Percentiles rank a stretch among this genome's conserved stretches.
phyloP scores from a whole-genome alignment of 495 filamentous ascomycete species.

The Penicillium taxi region DNA sequence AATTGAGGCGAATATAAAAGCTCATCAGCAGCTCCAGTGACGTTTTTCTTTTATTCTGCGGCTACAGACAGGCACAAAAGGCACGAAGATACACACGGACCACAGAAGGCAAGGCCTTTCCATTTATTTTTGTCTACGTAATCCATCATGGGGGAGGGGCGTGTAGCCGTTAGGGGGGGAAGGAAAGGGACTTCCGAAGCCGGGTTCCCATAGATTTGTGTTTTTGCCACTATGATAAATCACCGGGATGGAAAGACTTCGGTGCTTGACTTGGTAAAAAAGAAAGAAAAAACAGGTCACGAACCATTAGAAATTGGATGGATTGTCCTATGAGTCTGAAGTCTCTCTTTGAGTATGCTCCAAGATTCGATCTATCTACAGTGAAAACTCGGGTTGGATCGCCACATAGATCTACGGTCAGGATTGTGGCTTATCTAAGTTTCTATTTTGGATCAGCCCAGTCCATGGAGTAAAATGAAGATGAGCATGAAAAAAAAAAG shows the following conservation, averaged over 20 bases:
- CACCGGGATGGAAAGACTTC: conserved; percentile 9
- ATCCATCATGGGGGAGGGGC: conserved; percentile 2
- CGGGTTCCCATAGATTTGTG: conserved; percentile 5
- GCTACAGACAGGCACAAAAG: conserved; percentile 11
- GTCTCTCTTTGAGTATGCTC: conserved; percentile 6
- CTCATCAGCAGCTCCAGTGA: conserved; percentile 3
- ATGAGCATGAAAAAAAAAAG: conserved; percentile 5
- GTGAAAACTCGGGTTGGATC: not conserved
- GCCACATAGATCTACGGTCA: conserved; percentile 12
- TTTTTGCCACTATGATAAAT: conserved; percentile 25
- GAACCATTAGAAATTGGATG: conserved; percentile 1
- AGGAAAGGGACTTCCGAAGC: conserved; percentile 4
- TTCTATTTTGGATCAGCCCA: conserved; percentile 13
- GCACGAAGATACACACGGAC: conserved; percentile 10
- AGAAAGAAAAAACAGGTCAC: too few relatives aligned
- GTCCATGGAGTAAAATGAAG: not conserved
- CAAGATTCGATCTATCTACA: conserved; percentile 7
- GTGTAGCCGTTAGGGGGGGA: conserved; percentile 10
- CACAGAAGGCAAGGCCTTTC: conserved; percentile 9
- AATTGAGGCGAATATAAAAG: conserved; percentile 11
- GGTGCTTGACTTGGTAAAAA: not conserved
- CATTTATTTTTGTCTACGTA: not conserved
- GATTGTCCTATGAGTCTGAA: conserved; percentile 1
- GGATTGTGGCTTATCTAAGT: conserved; percentile 11
- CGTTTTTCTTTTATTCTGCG: conserved; percentile 12